These are phyloP conservation scores for Microbotryum saponariae DNA, from an alignment of 1,284 basidiomycete species.

Conservation along the genomic window DNA sequence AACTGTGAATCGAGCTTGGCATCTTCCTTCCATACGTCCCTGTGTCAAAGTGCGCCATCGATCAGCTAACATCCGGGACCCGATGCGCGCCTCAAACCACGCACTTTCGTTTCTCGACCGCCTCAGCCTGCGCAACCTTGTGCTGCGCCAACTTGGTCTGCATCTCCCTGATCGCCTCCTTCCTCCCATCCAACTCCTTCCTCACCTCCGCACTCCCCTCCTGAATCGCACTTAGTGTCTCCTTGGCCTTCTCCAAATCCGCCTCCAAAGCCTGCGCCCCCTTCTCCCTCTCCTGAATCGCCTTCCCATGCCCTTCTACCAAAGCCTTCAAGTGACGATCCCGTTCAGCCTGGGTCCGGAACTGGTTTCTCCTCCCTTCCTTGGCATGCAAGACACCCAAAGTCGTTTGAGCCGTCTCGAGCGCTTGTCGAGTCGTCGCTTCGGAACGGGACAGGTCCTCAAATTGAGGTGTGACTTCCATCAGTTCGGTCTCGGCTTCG, in stretches of 20 bases:
- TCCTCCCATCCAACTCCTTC: slow-evolving; percentile 33
- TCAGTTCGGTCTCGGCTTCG: slow-evolving; percentile 57
- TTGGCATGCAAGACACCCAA: slow-evolving; percentile 73
- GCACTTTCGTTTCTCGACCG: slow-evolving; percentile 70
- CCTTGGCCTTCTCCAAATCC: slow-evolving; percentile 48
- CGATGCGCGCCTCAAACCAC: slow-evolving; percentile 31
- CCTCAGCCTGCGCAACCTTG: slow-evolving; percentile 63
- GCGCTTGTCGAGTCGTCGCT: slow-evolving; percentile 36
- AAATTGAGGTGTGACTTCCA: slow-evolving; percentile 60
- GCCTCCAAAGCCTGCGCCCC: slow-evolving; percentile 39
- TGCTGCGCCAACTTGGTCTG: slow-evolving; percentile 45
- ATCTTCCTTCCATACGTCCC: slow-evolving; percentile 89
- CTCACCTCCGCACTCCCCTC: slow-evolving; percentile 10
- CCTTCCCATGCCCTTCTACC: slow-evolving; percentile 59
- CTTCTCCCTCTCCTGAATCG: slow-evolving; percentile 47
- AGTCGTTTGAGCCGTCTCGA: slow-evolving; percentile 64
- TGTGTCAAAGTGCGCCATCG: slow-evolving; percentile 22
- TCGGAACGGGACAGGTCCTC: slow-evolving; percentile 40
- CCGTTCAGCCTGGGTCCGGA: slow-evolving; percentile 71
- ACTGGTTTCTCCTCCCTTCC: slow-evolving; percentile 75
- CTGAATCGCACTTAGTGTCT: slow-evolving; percentile 53
- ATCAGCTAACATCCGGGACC: background rate
- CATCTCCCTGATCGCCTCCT: slow-evolving; percentile 39
- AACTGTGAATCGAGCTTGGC: slow-evolving; percentile 73
- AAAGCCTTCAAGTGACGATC: slow-evolving; percentile 69